phyloP scores from a whole-genome alignment of 192 early-diverging fungal species.

The Oehlia diaphana region DNA sequence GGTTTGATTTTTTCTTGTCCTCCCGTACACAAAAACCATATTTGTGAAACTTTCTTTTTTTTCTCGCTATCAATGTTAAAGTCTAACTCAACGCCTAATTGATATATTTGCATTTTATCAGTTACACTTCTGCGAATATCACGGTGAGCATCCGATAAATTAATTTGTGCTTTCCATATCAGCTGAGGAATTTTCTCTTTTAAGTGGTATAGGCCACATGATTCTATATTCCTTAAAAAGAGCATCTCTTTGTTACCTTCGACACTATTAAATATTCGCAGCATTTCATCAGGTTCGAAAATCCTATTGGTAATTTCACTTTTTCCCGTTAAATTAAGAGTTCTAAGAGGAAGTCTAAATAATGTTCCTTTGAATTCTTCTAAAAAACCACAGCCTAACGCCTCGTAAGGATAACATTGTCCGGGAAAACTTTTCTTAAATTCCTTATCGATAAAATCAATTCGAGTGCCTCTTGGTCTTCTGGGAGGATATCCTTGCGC shows the following conservation, averaged over 20 bases:
- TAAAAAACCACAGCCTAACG: not conserved
- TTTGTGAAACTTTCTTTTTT: not conserved
- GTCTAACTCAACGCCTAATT: not conserved
- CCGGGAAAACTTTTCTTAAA: not conserved
- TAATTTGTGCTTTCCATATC: not conserved
- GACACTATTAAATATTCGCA: not conserved
- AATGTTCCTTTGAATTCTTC: slow-evolving; percentile 1
- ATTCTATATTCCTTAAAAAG: slow-evolving; percentile 7
- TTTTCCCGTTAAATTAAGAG: not conserved
- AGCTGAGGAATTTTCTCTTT: not conserved
- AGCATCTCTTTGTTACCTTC: slow-evolving; percentile 1
- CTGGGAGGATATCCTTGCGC: not conserved
- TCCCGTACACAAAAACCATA: not conserved
- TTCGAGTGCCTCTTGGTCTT: not conserved
- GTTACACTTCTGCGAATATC: too few species aligned
- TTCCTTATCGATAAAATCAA: not conserved
- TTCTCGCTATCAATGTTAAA: not conserved
- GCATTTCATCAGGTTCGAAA: not conserved
- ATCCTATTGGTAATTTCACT: not conserved
- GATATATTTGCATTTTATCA: not conserved
- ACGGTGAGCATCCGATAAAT: too few species aligned
- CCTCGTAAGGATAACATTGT: not conserved
- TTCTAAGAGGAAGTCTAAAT: slow-evolving; percentile 1
- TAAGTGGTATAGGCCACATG: not conserved
- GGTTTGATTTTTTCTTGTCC: not conserved